A percentile compares a stretch with the other conserved stretches of the same genome.
phyloP scores from a whole-genome alignment of 2,329 filamentous ascomycete species.

The Chaetomium olivaceum region DNA sequence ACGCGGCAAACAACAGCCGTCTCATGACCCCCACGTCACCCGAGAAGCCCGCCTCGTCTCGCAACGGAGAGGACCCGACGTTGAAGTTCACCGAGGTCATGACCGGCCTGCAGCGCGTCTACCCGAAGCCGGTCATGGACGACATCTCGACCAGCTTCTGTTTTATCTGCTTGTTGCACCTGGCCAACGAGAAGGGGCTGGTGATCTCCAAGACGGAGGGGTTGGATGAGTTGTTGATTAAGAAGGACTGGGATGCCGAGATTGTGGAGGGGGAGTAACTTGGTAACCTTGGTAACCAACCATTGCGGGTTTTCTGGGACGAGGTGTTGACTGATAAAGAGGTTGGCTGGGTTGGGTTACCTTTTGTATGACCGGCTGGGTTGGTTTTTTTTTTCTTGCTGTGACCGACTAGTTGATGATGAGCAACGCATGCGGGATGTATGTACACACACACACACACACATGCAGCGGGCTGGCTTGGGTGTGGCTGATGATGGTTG shows the following conservation, averaged over 20 bases:
- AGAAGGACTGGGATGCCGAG: constrained; percentile 63
- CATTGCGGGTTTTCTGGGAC: neutral
- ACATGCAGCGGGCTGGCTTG: neutral
- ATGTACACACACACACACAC: neutral
- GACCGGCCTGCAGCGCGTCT: constrained; percentile 82
- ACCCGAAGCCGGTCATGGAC: constrained; percentile 80
- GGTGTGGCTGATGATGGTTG: neutral
- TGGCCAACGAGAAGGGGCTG: constrained; percentile 91
- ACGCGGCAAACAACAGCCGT: constrained; percentile 11
- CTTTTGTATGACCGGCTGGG: neutral
- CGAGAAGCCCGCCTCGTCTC: constrained; percentile 34
- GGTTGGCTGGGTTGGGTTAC: neutral
- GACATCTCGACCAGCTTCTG: constrained; percentile 93
- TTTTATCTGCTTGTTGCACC: constrained; percentile 88
- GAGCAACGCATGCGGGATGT: neutral
- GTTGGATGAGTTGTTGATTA: constrained; percentile 61
- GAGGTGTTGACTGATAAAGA: neutral
- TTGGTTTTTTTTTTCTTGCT: neutral
- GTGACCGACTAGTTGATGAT: neutral
- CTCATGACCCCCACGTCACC: constrained; percentile 26
- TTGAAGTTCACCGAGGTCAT: constrained; percentile 91
- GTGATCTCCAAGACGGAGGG: constrained; percentile 66
- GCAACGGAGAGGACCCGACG: constrained; percentile 44
- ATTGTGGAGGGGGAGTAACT: constrained; percentile 45
- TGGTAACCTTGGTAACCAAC: too few relatives aligned